phyloP scores from a whole-genome alignment of 106 monocot genomes.

The Apostasia ramifera region DNA sequence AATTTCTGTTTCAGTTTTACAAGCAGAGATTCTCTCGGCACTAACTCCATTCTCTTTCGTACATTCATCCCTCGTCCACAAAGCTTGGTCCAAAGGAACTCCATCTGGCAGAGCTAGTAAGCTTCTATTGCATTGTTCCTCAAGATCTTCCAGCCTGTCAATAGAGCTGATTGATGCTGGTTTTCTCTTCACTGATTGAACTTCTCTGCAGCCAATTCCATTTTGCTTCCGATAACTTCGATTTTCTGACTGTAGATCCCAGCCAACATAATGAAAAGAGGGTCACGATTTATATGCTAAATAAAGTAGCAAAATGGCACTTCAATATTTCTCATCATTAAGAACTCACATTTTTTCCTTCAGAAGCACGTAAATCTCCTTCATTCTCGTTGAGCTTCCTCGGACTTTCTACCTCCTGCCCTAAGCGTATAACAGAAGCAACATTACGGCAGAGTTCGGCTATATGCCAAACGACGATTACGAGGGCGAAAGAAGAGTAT shows the following conservation, averaged over 20 bases:
- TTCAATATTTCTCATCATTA: background rate
- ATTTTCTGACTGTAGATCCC: background rate
- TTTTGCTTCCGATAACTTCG: background rate
- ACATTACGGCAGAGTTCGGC: background rate
- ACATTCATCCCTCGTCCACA: too few species aligned
- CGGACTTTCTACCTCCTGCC: background rate
- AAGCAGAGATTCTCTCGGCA: too few species aligned
- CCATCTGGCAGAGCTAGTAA: too few species aligned
- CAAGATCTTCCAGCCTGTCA: background rate
- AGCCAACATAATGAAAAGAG: background rate
- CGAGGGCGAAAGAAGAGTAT: background rate
- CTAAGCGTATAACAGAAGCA: background rate
- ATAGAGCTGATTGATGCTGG: too few species aligned
- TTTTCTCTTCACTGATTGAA: too few species aligned
- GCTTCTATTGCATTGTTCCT: background rate
- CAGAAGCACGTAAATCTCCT: background rate
- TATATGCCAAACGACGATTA: background rate
- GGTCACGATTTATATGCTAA: too few species aligned
- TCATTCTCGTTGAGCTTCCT: background rate
- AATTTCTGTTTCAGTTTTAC: too few species aligned
- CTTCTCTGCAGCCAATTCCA: background rate
- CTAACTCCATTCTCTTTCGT: too few species aligned
- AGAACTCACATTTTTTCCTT: conserved; percentile 1
- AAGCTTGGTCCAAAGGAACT: too few species aligned
- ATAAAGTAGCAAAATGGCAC: background rate